Percentiles rank a stretch among this genome's conserved stretches.
phyloP scores from a whole-genome alignment of 768 basidiomycete species.

The Atractiella rhizophila region DNA sequence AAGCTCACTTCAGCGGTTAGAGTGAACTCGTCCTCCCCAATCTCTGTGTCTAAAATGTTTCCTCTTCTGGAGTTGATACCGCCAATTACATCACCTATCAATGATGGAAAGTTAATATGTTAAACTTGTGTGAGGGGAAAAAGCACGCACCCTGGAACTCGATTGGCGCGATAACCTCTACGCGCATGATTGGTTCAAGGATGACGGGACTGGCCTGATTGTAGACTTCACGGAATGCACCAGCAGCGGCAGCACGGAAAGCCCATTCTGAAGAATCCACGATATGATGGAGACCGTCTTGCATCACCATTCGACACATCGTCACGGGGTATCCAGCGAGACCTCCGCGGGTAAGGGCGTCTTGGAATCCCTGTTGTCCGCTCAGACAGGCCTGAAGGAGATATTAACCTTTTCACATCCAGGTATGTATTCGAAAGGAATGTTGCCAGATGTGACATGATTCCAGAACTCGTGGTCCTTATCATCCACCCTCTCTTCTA shows the following conservation, averaged over 20 bases:
- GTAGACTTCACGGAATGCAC: conserved; percentile 80
- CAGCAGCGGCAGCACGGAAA: conserved; percentile 68
- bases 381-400: not conserved
- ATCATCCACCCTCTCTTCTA: conserved; percentile 49
- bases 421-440: conserved; percentile 75
- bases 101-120: not conserved
- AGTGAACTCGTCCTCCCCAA: conserved; percentile 90
- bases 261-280: conserved; percentile 94
- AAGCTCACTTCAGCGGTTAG: conserved; percentile 69
- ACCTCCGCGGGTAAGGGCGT: conserved; percentile 72
- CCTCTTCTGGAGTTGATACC: conserved; percentile 77
- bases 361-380: conserved; percentile 53
- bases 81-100: conserved; percentile 59
- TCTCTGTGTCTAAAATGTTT: conserved; percentile 82
- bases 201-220: conserved; percentile 49
- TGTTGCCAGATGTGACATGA: conserved; percentile 68
- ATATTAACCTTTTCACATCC: conserved; percentile 59
- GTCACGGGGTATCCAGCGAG: conserved; percentile 67
- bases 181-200: conserved; percentile 94
- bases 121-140: no score
- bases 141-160: conserved; percentile 49
- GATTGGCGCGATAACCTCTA: conserved; percentile 80
- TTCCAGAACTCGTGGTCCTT: conserved; percentile 56
- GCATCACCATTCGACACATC: conserved; percentile 60
- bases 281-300: conserved; percentile 74